phyloP scores from a whole-genome alignment of 768 basidiomycete species.

The Naganishia vishniacii region DNA sequence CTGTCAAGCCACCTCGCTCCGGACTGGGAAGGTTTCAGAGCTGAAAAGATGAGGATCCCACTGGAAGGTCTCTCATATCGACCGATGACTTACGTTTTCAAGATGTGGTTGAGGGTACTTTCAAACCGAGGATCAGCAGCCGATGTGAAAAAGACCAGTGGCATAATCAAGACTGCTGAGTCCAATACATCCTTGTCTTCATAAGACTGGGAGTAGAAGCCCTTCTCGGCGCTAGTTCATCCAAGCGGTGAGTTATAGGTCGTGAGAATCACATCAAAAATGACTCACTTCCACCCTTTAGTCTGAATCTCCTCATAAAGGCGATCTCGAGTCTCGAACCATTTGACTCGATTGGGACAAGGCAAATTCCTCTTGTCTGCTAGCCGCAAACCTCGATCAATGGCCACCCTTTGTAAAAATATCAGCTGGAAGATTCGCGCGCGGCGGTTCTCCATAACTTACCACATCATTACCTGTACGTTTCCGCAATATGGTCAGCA shows the following conservation, averaged over 20 bases:
- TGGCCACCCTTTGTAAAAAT: slow-evolving; percentile 67
- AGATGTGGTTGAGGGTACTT: slow-evolving; percentile 71
- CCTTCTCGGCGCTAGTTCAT: slow-evolving; percentile 41
- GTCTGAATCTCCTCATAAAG: slow-evolving; percentile 91
- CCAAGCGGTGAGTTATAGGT: not conserved
- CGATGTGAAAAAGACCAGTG: slow-evolving; percentile 70
- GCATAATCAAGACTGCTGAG: slow-evolving; percentile 59
- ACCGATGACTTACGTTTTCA: slow-evolving; percentile 60
- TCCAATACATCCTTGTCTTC: slow-evolving; percentile 71
- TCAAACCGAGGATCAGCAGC: slow-evolving; percentile 75
- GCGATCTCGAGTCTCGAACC: slow-evolving; percentile 69
- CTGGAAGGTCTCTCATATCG: too few relatives aligned
- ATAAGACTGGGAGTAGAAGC: slow-evolving; percentile 80
- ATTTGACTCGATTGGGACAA: slow-evolving; percentile 53
- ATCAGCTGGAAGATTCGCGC: not conserved
- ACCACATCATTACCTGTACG: slow-evolving; percentile 84
- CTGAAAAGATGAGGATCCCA: too few relatives aligned
- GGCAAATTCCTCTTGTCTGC: slow-evolving; percentile 93
- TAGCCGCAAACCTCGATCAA: slow-evolving; percentile 87
- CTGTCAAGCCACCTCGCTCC: slow-evolving; percentile 83
- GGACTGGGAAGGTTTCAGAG: slow-evolving; percentile 52
- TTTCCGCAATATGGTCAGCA: too few relatives aligned
- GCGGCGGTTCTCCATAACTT: slow-evolving; percentile 32
- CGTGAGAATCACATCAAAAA: too few relatives aligned
- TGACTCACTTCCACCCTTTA: slow-evolving; percentile 67